Evolutionary conservation across 2,329 filamentous ascomycete species (phyloP).

Genomic region (Scedosporium boydii): DNA sequence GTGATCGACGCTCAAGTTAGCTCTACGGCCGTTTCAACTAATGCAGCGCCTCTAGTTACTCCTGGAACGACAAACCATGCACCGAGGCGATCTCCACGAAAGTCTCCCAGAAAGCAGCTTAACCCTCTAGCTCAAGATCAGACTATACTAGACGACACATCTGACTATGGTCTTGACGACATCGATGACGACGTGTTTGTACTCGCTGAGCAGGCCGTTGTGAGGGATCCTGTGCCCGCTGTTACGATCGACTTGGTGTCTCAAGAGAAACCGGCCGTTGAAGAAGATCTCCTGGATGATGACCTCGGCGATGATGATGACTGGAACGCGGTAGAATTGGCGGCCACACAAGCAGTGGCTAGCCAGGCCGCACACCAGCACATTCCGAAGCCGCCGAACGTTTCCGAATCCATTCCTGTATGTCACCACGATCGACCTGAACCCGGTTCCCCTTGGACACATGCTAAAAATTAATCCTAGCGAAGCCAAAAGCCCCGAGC

Average conservation of each 20-base stretch:
- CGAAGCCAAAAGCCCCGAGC: conserved; percentile 57
- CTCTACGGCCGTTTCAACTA: conserved; percentile 5
- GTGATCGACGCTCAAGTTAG: conserved; percentile 24
- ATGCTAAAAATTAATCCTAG: conserved; percentile 31
- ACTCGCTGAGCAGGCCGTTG: conserved; percentile 26
- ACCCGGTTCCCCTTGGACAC: neutral
- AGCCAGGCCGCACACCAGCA: neutral
- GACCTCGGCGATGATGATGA: conserved; percentile 63
- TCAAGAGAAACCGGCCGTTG: conserved; percentile 10
- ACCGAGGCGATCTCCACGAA: neutral
- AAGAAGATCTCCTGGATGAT: conserved; percentile 19
- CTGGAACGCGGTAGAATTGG: conserved; percentile 65
- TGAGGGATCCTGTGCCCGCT: neutral
- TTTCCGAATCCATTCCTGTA: conserved; percentile 3
- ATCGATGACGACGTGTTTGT: conserved; percentile 57
- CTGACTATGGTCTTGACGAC: conserved; percentile 56
- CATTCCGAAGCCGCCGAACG: neutral
- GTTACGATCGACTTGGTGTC: neutral
- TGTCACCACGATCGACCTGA: neutral
- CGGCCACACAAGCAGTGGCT: conserved; percentile 56
- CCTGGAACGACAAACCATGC: conserved; percentile 7
- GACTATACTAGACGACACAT: conserved; percentile 2
- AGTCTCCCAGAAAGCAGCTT: conserved; percentile 4
- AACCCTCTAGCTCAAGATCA: conserved; percentile 10
- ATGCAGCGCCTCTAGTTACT: neutral